Percentiles rank a stretch among this genome's conserved stretches.
Conservation (phyloP, 208 protist species). For the Crithidia mellificae region DNA sequence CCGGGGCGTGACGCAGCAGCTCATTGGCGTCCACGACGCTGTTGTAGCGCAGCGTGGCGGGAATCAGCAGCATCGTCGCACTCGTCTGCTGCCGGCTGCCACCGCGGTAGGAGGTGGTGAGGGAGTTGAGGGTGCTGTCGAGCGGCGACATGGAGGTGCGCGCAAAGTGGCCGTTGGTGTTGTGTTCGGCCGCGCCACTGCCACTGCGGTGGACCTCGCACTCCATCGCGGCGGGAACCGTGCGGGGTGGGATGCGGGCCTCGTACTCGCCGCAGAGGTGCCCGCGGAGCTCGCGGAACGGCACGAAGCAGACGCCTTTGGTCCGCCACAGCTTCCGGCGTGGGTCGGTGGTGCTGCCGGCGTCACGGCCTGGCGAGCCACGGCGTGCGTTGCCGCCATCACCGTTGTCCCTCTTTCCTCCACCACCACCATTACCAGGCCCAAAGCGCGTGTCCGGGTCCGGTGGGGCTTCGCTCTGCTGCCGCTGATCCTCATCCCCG, state of each 20-base stretch:
- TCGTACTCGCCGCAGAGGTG: slow-evolving; percentile 23
- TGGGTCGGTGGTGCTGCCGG: background rate
- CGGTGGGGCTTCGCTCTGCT: slow-evolving; percentile 28
- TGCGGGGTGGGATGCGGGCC: slow-evolving; percentile 17
- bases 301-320: slow-evolving; percentile 28
- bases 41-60: slow-evolving; percentile 45
- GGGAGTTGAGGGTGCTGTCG: slow-evolving; percentile 15
- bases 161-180: background rate
- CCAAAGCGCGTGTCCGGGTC: slow-evolving; percentile 4
- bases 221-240: slow-evolving; percentile 7
- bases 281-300: slow-evolving; percentile 19
- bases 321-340: slow-evolving; percentile 20
- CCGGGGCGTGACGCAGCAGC: slow-evolving; percentile 43
- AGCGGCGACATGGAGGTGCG: background rate
- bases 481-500: slow-evolving; percentile 8
- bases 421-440: background rate
- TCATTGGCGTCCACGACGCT: slow-evolving; percentile 75
- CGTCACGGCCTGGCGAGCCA: slow-evolving; percentile 2
- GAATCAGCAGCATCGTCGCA: slow-evolving; percentile 21
- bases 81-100: background rate
- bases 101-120: slow-evolving; percentile 6
- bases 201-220: background rate
- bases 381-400: background rate
- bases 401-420: background rate
- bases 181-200: background rate